Evolutionary conservation across 192 early-diverging fungal genomes (phyloP).

Genomic region (Coemansia sp.): DNA sequence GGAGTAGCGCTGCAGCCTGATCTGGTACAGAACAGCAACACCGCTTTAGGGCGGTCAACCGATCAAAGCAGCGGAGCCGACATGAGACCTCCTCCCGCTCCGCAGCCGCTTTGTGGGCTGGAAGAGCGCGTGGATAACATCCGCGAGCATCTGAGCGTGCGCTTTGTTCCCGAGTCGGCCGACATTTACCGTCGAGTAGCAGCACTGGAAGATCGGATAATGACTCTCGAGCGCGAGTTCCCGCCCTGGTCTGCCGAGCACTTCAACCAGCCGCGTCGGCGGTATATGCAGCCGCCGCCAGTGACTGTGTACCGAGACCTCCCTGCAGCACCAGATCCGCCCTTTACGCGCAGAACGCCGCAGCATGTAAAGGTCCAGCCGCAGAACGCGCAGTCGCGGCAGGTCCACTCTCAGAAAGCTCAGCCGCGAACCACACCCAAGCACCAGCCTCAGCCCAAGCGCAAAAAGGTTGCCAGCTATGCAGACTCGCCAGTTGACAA

Average conservation of each 20-base stretch:
- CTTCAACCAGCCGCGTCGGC: constrained; percentile 60
- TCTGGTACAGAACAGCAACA: constrained; percentile 57
- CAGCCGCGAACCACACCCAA: background rate
- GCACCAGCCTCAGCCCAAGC: constrained; percentile 13
- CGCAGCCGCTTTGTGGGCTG: constrained; percentile 29
- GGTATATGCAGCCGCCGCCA: constrained; percentile 33
- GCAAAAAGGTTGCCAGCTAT: constrained; percentile 9
- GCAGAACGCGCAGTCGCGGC: background rate
- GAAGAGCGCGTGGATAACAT: constrained; percentile 65
- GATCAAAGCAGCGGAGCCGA: background rate
- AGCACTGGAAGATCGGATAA: constrained; percentile 74
- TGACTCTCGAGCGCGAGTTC: constrained; percentile 70
- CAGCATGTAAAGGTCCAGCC: background rate
- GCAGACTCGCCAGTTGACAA: constrained; percentile 30
- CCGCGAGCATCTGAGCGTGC: constrained; percentile 69
- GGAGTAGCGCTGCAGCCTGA: constrained; percentile 79
- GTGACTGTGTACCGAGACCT: constrained; percentile 34
- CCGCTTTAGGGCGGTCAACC: constrained; percentile 61
- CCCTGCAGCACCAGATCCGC: background rate
- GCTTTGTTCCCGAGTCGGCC: constrained; percentile 52
- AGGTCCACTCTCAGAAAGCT: background rate
- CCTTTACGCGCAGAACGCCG: background rate
- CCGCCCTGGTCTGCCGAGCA: constrained; percentile 77
- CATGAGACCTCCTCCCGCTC: background rate
- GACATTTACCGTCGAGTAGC: constrained; percentile 57